A percentile compares a stretch with the other conserved stretches of the same genome.
phyloP scores from a whole-genome alignment of 2,329 filamentous ascomycete genomes.

The Trichoderma lentiforme region DNA sequence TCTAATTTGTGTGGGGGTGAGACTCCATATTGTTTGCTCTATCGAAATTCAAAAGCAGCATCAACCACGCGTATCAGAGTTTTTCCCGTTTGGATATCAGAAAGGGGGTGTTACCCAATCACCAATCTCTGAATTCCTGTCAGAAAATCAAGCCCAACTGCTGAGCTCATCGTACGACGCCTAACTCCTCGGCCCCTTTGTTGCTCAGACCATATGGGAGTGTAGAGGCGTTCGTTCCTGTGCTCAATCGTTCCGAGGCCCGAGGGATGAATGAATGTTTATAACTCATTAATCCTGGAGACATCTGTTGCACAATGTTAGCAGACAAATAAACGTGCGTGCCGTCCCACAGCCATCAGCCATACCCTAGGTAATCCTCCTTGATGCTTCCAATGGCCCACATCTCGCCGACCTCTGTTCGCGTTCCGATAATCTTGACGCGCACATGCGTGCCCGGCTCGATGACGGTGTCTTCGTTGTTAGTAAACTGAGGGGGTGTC shows the following conservation, averaged over 20 bases:
- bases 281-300: constrained; percentile 22
- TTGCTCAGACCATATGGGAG: not conserved
- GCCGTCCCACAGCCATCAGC: constrained; percentile 16
- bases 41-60: not conserved
- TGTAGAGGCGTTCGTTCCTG: not conserved
- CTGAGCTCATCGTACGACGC: not conserved
- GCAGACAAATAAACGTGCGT: constrained; percentile 23
- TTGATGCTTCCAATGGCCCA: constrained; percentile 98
- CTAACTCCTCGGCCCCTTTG: not conserved
- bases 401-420: constrained; percentile 91
- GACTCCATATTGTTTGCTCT: not conserved
- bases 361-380: constrained; percentile 69
- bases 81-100: not conserved
- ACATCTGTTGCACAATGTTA: constrained; percentile 20
- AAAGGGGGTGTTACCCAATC: not conserved
- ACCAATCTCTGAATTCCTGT: not conserved
- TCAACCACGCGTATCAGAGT: not conserved
- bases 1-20: not conserved
- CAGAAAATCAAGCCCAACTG: not conserved
- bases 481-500: constrained; percentile 93
- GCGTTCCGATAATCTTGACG: constrained; percentile 88
- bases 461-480: constrained; percentile 90
- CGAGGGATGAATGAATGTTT: not conserved
- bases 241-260: not conserved
- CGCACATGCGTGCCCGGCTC: constrained; percentile 91